These are phyloP conservation scores for Rhazya stricta DNA, from an alignment of 257 asterid genomes.

Conservation along the genomic window DNA sequence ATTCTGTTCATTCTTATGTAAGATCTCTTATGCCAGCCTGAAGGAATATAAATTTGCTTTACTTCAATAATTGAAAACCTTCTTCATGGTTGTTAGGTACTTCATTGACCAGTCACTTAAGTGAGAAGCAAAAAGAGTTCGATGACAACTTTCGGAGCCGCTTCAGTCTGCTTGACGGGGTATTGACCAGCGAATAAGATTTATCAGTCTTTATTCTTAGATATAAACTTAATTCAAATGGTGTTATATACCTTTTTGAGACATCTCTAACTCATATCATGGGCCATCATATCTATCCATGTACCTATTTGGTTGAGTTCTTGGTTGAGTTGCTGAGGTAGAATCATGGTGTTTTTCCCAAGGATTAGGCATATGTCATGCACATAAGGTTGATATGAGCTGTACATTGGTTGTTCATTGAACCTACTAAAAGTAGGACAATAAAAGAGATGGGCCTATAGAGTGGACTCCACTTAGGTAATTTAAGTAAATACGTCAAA, in stretches of 20 bases:
- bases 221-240: not conserved
- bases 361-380: not conserved
- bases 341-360: not conserved
- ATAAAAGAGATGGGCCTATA: not conserved
- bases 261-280: not conserved
- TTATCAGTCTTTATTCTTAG: not conserved
- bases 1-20: not conserved
- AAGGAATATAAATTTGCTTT: not conserved
- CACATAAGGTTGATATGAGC: not conserved
- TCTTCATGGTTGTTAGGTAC: slow-evolving; percentile 47
- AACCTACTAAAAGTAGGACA: not conserved
- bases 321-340: not conserved
- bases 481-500: no score
- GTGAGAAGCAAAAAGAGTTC: slow-evolving; percentile 65
- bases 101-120: slow-evolving; percentile 51
- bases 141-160: slow-evolving; percentile 59
- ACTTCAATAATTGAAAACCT: slow-evolving; percentile 12
- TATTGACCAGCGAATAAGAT: slow-evolving; percentile 16
- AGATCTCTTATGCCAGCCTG: not conserved
- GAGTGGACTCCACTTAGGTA: not conserved
- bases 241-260: not conserved
- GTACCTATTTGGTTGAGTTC: not conserved
- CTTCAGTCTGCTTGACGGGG: slow-evolving; percentile 72
- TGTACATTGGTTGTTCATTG: not conserved
- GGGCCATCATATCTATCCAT: not conserved